A percentile compares a stretch with the other conserved stretches of the same genome.
These are phyloP conservation scores for Boechera stricta DNA, from an alignment of 345 rosid genomes.

Conservation along the genomic window DNA sequence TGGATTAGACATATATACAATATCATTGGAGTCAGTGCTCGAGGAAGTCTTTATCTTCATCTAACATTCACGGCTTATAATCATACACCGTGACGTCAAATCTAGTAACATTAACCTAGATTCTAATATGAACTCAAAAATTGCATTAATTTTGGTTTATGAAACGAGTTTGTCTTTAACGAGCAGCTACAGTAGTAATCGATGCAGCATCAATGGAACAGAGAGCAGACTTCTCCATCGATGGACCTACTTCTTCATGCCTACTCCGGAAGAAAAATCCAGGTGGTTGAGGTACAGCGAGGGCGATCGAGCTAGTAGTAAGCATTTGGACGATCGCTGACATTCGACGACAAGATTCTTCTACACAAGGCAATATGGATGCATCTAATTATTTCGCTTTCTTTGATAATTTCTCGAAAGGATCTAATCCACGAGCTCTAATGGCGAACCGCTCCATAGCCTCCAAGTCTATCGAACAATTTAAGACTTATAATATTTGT, in stretches of 20 bases:
- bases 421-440: conserved; percentile 51
- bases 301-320: conserved; percentile 39
- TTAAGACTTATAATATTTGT: not conserved
- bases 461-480: conserved; percentile 52
- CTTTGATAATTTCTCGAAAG: conserved; percentile 26
- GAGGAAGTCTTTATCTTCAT: not conserved
- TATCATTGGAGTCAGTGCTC: conserved; percentile 16
- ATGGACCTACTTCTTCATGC: conserved; percentile 28
- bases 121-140: conserved; percentile 1
- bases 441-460: conserved; percentile 52
- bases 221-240: conserved; percentile 22
- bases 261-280: conserved; percentile 38
- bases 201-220: conserved; percentile 32
- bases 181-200: conserved; percentile 22
- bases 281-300: conserved; percentile 51
- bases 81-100: not conserved
- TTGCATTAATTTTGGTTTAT: not conserved
- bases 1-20: not conserved
- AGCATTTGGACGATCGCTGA: conserved; percentile 56
- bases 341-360: conserved; percentile 66
- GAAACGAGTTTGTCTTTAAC: conserved; percentile 5
- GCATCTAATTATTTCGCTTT: conserved; percentile 50
- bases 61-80: not conserved
- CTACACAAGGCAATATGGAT: conserved; percentile 72
- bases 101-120: not conserved